Conservation (phyloP, 2,329 filamentous ascomycete genomes). For the Fusarium liriodendri region DNA sequence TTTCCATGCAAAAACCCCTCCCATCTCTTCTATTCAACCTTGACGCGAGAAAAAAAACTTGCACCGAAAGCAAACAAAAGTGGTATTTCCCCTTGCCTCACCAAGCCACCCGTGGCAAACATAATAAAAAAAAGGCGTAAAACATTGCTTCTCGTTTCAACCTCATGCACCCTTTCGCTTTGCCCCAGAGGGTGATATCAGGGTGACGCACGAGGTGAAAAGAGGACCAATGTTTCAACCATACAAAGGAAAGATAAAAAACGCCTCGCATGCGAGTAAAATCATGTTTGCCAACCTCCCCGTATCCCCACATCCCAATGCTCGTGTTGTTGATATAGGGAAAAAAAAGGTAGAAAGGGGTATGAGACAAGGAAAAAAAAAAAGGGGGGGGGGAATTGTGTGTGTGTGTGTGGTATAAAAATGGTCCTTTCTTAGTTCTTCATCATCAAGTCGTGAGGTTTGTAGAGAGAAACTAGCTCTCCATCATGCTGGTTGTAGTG, state of each 20-base stretch:
- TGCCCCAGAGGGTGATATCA: neutral
- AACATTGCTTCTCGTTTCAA: neutral
- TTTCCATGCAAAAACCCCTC: neutral
- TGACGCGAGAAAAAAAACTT: neutral
- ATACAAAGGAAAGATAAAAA: conserved; percentile 15
- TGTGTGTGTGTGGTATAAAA: conserved; percentile 11
- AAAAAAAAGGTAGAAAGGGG: conserved; percentile 6
- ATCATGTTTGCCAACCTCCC: neutral
- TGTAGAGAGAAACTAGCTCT: conserved; percentile 10
- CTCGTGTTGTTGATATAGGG: conserved; percentile 12
- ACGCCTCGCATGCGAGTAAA: conserved; percentile 1
- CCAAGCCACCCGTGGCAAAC: neutral
- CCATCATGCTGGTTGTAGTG: neutral
- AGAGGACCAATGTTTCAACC: neutral
- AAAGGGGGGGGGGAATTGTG: neutral
- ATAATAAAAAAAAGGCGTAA: neutral
- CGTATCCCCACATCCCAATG: neutral
- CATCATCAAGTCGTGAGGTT: conserved; percentile 30
- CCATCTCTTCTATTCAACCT: neutral
- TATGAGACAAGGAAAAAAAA: neutral
- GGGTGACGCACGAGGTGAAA: neutral
- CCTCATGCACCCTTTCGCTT: neutral
- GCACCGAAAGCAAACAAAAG: neutral
- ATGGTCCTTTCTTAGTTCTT: neutral
- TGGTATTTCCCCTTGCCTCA: neutral